These are phyloP conservation scores for Plenodomus biglobosus DNA, from an alignment of 2,329 filamentous ascomycete genomes.

Conservation along the genomic window DNA sequence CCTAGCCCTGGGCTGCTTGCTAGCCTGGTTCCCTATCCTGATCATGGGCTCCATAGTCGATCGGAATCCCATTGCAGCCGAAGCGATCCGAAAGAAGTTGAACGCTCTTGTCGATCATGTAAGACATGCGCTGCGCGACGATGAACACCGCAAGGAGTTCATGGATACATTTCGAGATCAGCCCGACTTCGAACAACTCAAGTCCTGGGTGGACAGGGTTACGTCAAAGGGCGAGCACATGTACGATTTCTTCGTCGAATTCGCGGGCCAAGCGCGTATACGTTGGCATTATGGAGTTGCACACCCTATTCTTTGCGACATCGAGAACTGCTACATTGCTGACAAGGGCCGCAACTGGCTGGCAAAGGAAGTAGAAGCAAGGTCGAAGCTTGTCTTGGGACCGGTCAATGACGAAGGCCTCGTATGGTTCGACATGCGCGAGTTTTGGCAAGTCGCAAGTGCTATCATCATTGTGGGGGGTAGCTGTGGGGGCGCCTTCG, in stretches of 20 bases:
- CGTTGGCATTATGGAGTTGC: slow-evolving; percentile 48
- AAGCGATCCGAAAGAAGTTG: slow-evolving; percentile 44
- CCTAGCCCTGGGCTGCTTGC: slow-evolving; percentile 48
- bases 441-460: slow-evolving; percentile 47
- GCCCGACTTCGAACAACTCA: slow-evolving; percentile 24
- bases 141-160: slow-evolving; percentile 29
- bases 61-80: slow-evolving; percentile 49
- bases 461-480: slow-evolving; percentile 43
- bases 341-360: slow-evolving; percentile 46
- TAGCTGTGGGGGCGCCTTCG: slow-evolving; percentile 45
- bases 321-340: slow-evolving; percentile 47
- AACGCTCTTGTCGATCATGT: slow-evolving; percentile 47
- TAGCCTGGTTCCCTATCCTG: slow-evolving; percentile 51
- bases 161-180: slow-evolving; percentile 30
- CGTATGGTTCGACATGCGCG: slow-evolving; percentile 48
- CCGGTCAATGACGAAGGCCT: slow-evolving; percentile 39
- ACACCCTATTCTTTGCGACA: slow-evolving; percentile 48
- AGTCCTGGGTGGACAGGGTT: slow-evolving; percentile 28
- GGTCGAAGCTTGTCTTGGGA: slow-evolving; percentile 42
- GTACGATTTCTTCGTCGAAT: slow-evolving; percentile 44
- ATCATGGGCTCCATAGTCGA: slow-evolving; percentile 51
- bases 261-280: slow-evolving; percentile 40
- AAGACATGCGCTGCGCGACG: slow-evolving; percentile 35
- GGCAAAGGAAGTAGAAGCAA: slow-evolving; percentile 33
- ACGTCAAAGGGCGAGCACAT: slow-evolving; percentile 23